Base-by-base conservation (phyloP, 345 rosid species). In the Turnera subulata region DNA sequence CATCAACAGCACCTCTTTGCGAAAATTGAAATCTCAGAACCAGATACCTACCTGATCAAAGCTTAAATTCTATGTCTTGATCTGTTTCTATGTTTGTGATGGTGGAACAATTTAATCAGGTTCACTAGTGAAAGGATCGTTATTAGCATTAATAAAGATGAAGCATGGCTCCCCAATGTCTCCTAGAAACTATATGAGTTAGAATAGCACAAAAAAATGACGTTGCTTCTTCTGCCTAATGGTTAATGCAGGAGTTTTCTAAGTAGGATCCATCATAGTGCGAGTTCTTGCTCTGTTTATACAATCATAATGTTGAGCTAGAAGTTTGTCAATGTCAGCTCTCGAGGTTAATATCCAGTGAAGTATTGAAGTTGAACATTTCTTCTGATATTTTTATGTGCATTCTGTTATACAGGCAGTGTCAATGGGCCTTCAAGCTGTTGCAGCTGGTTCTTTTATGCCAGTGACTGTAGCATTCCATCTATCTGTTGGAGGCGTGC, bases 401-500 rank as follows among this genome's bases (percentile, higher is more conserved):
- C 18, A 17, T 48, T 65, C 58, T 53, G 42, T 35, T 76, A 19
- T 67, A 67, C 79, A 86, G 95, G 84, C 83, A 32, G 70, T 73
- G 17, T 70, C 96, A 46, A 82, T 84, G 83, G 75, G 75, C 63
- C 67, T 86, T 73, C 96, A 92, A 74, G 90, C 86, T 63, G 29
- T 68, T 46, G 91, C 95, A n/a, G 78, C 84, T 53, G 81, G 78
- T 58, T 83, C 95, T 43, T 70, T 72, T 59, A 78, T 73, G 26
- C 72, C 89, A 55, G 66, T 81, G 56, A 67, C 69, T 68, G 75
- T 73, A 66, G 71, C 80, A 56, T 48, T 82, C 69, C 83, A 77
- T 76, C 77, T 86, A 49, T 89, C 98, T 52, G 82, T 89, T 64
- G 91, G 95, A 61, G 92, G 98, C 80, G 83, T 92, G 86, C 76